These are phyloP conservation scores for Sordariomycetes sp. DNA, from an alignment of 2,329 filamentous ascomycete species.

Conservation along the genomic window DNA sequence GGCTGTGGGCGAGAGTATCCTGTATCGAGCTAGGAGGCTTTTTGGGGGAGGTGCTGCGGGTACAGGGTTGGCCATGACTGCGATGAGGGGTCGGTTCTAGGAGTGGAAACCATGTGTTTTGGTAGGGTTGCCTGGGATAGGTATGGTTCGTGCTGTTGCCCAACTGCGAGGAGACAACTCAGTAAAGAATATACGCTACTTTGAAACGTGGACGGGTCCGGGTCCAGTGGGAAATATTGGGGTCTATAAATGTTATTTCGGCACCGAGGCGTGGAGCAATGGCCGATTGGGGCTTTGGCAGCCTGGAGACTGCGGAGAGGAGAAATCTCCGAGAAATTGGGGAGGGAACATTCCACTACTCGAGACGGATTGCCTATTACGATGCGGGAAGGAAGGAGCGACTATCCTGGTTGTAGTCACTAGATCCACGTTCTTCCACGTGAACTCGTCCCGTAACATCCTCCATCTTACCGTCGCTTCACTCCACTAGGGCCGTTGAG, in stretches of 20 bases:
- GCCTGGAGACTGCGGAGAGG: too few relatives aligned
- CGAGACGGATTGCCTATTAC: too few relatives aligned
- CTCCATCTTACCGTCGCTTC: too few relatives aligned
- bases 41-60: slow-evolving; percentile 33
- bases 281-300: too few relatives aligned
- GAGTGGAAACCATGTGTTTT: background rate
- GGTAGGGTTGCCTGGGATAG: background rate
- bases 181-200: background rate
- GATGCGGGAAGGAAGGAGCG: too few relatives aligned
- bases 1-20: slow-evolving; percentile 52
- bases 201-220: background rate
- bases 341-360: too few relatives aligned
- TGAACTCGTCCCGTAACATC: too few relatives aligned
- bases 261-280: background rate
- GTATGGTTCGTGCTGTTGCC: background rate
- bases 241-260: background rate
- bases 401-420: too few relatives aligned
- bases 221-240: background rate
- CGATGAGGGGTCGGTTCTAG: background rate
- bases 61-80: background rate
- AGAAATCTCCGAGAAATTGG: too few relatives aligned
- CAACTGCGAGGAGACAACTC: background rate
- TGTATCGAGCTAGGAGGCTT: slow-evolving; percentile 50
- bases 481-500: too few relatives aligned
- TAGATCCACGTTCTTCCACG: too few relatives aligned